Base-by-base conservation (phyloP, 1,284 basidiomycete genomes). In the Quambalaria eucalypti region DNA sequence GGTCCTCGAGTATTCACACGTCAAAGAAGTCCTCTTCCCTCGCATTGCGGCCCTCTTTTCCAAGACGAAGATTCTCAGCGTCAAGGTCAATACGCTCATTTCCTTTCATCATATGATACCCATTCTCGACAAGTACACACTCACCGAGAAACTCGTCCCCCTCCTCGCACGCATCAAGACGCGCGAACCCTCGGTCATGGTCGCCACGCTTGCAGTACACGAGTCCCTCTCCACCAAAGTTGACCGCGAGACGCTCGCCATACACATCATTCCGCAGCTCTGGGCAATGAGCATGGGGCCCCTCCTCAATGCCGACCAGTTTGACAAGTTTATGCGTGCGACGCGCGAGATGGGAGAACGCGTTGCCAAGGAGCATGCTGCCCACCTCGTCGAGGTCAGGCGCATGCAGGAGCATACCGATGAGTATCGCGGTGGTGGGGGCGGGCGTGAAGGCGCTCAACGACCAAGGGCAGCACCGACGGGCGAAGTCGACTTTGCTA, bases 141-240 rank as follows among this genome's bases (percentile, higher is more conserved):
- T 98, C 52, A 96, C 92, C 0, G 90, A 95, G 66, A 96, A 95
- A 75, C 81, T 98, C 14, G 92, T 97, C 2, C 93, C 93, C 0
- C 77, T 97, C 14, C 79, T 98, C 23, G 86, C 90, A 0, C 91
- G 90, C 74, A 96, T 98, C 68, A 86, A 93, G 54, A 98, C 93
- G 1, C 95, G 82, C 84, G 80, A 77, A 60, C 73, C 76, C 5
- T 69, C 68, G n/a, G 76, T 77, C 3, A 76, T 77, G 76, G 60
- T 72, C 82, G 89, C 90, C 1, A 95, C 91, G 0, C 79, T 97
- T 40, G 85, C 84, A 8, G 91, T 99, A 0, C 91, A 98, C 77
- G 92, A 96, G 76, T 88, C 88, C 2, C 95, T 97, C 90, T 89
- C 91, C 1, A 82, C 84, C 65, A 98, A 97, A 76, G 87, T 97